Base-by-base conservation (phyloP, 1,139 yeast species). In the Tardiomyces digboiensis region DNA sequence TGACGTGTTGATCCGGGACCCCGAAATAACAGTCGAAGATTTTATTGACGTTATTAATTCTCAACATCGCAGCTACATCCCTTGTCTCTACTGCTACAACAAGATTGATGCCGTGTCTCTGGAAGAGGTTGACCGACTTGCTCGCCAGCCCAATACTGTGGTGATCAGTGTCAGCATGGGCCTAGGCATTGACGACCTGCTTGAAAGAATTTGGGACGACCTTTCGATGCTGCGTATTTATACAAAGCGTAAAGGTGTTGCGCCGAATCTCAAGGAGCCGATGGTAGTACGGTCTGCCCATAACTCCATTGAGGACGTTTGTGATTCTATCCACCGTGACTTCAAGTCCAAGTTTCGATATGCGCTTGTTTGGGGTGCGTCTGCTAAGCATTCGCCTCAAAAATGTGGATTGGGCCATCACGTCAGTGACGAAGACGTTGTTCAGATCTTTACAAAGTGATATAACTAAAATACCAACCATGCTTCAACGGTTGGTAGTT, bases 341-440 rank as follows among this genome's bases (percentile, higher is more conserved):
- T 84, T 91, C 74, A 88, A 88, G 58, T 80, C 83, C 55, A 87
- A 85, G 59, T 91, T 91, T 70, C 85, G 88, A 60, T 87, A 88
- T 61, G 97, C 97, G 1, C 67, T 88, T 56, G 97, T 91, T 10
- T 91, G 97, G 97, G 98, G 98, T 0, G 80, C 89, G 1, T 82
- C 94, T 43, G 85, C 97, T 6, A 91, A 91, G 62, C 96, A 88
- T 60, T 85, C 93, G 39, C 98, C 98, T 2, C 98, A 91, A 60
- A 88, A 88, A 60, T 89, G 97, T 70, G 97, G 98, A 1, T 70
- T 91, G 48, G 75, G 64, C 50, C 98, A 91, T 61, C 72, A 72
- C 39, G 81, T 91, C 16, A 80, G 85, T 52, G 98, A 91, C 59
- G 97, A 89, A 59, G 98, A 91, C 61, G 98, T 91, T 22, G 89